Conservation (phyloP, 805 yeast genomes). For the Zygoascus ofunaensis region DNA sequence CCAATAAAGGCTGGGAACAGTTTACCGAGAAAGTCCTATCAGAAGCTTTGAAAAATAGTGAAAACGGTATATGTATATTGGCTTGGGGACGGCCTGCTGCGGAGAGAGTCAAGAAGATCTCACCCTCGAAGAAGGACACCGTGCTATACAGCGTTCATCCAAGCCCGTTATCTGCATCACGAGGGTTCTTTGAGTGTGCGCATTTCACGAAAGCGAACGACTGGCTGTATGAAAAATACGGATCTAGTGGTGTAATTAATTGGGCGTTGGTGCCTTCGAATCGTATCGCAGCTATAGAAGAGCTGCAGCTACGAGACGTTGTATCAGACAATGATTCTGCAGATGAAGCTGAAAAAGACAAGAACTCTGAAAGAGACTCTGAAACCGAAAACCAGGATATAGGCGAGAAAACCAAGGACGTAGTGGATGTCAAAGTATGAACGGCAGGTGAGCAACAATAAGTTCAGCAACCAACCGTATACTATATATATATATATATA, state of each 20-base stretch:
- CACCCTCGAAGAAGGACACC: constrained; percentile 27
- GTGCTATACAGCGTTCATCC: constrained; percentile 82
- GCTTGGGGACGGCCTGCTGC: constrained; percentile 80
- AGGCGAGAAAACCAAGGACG: background rate
- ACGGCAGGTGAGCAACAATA: background rate
- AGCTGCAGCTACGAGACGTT: background rate
- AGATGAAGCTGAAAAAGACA: background rate
- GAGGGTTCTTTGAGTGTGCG: constrained; percentile 71
- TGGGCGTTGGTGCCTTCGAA: constrained; percentile 43
- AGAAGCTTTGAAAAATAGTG: constrained; percentile 33
- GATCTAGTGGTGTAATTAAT: constrained; percentile 42
- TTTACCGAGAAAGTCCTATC: constrained; percentile 70
- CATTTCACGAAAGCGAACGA: constrained; percentile 72
- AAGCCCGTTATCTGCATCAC: constrained; percentile 81
- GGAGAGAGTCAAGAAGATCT: constrained; percentile 41
- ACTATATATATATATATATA: too few relatives aligned
- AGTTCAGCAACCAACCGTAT: too few relatives aligned
- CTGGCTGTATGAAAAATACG: constrained; percentile 51
- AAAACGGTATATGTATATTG: constrained; percentile 58
- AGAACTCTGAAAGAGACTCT: background rate
- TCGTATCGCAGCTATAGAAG: constrained; percentile 11
- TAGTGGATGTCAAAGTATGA: background rate
- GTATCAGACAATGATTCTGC: background rate
- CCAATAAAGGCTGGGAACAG: constrained; percentile 84
- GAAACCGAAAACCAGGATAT: background rate